Conservation (phyloP, 1,139 yeast genomes). For the Lodderomyces metapsilosis region DNA sequence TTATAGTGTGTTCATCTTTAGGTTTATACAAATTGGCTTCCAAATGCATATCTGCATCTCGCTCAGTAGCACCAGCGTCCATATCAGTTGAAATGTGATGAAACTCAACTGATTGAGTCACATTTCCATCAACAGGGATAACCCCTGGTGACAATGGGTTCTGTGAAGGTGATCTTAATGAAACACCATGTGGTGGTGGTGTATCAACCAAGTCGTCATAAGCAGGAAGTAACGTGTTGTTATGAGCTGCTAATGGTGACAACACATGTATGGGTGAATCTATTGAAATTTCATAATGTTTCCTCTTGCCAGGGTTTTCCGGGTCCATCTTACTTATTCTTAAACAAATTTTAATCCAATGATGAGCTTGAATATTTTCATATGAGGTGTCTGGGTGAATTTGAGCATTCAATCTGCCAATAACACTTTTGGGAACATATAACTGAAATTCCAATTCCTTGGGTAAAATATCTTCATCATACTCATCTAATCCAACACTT, state of each 20-base stretch:
- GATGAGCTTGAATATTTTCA: constrained; percentile 77
- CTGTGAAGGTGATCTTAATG: constrained; percentile 9
- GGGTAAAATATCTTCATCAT: constrained; percentile 39
- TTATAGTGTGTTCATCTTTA: constrained; percentile 22
- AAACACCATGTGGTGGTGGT: constrained; percentile 13
- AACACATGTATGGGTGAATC: constrained; percentile 87
- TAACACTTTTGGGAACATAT: constrained; percentile 65
- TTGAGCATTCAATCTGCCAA: constrained; percentile 38
- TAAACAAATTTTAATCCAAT: constrained; percentile 88
- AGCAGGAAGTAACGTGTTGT: constrained; percentile 66
- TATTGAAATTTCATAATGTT: constrained; percentile 87
- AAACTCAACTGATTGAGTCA: constrained; percentile 19
- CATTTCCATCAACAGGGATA: constrained; percentile 40
- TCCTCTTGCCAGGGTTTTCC: constrained; percentile 57
- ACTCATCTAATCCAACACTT: constrained; percentile 25
- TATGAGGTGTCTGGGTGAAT: constrained; percentile 84
- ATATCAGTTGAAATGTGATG: constrained; percentile 29
- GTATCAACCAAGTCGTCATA: constrained; percentile 32
- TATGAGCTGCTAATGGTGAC: constrained; percentile 66
- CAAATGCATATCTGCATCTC: constrained; percentile 44
- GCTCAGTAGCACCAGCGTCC: constrained; percentile 22
- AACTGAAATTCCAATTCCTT: constrained; percentile 82
- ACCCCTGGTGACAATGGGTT: constrained; percentile 56
- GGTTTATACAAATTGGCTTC: constrained; percentile 67
- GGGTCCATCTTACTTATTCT: constrained; percentile 68